Evolutionary conservation across 495 filamentous ascomycete species (phyloP).

Genomic region (Neurospora sp.): DNA sequence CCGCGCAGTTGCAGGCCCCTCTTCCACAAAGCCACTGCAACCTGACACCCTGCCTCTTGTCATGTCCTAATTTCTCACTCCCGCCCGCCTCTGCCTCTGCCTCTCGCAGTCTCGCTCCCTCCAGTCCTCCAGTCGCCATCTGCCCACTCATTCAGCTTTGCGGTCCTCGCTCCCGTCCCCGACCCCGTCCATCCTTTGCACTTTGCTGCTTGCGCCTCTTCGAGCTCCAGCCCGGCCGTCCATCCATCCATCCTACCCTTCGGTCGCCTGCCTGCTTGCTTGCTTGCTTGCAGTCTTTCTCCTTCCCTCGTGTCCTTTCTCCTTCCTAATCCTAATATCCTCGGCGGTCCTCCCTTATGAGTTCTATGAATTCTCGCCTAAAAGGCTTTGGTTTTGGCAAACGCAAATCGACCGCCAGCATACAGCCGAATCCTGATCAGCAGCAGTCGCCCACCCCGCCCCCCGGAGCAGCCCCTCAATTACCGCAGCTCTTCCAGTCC

Average conservation of each 20-base stretch:
- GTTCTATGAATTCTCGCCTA: constrained; percentile 51
- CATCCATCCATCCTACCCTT: constrained; percentile 10
- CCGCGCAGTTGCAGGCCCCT: constrained; percentile 1
- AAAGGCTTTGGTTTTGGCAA: constrained; percentile 51
- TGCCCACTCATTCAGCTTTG: not conserved
- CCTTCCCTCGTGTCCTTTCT: constrained; percentile 18
- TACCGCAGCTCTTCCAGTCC: constrained; percentile 32
- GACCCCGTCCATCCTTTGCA: not conserved
- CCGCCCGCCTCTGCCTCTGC: constrained; percentile 4
- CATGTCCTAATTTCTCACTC: constrained; percentile 16
- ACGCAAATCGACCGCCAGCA: constrained; percentile 42
- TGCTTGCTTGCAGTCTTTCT: constrained; percentile 7
- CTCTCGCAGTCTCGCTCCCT: constrained; percentile 1
- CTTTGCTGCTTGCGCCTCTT: not conserved
- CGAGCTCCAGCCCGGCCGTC: constrained; percentile 8
- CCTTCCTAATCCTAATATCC: constrained; percentile 3
- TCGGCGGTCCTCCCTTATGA: constrained; percentile 38
- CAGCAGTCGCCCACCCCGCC: constrained; percentile 21
- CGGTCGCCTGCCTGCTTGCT: constrained; percentile 8
- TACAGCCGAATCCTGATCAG: constrained; percentile 18
- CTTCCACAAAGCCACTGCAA: constrained; percentile 2
- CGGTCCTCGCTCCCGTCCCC: not conserved
- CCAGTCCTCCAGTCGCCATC: not conserved
- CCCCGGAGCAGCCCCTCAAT: constrained; percentile 31
- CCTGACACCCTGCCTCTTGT: constrained; percentile 2